Base-by-base conservation (phyloP, 2,329 filamentous ascomycete genomes). In the Aspergillus sp. region DNA sequence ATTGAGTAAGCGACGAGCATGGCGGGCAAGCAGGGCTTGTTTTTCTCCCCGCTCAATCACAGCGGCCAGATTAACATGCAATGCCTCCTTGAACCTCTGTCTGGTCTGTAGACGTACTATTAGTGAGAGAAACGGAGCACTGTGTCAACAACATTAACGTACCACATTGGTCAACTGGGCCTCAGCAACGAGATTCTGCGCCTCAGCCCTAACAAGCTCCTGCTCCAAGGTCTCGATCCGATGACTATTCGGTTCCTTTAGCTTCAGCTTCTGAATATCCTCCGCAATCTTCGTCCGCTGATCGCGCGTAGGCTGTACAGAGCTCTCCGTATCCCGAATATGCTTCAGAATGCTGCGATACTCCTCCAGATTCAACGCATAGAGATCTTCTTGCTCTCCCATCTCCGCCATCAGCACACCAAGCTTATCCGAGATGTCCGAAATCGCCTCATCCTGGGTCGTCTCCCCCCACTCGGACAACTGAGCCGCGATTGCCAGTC, bases 11-110 rank as follows among this genome's bases (percentile, higher is more conserved):
- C 92, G 89, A 58, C 92, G 90, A 22, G 93, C 94, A 75, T 98
- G 93, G 71, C 91, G 91, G 60, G 95, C 94, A 17, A 99, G 86
- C 63, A 99, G 91, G 71, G 94, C 91, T 76, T 99, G 95, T 82
- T 98, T 98, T 82, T 98, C 95, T 25, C 93, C 93, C 34, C 94
- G 91, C 82, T 99, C 95, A 70, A 99, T 96, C 22, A 93, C 91
- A 62, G 93, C 93, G 17, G 91, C 87, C 66, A 97, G 91, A 76
- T 98, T 93, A 63, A 91, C 79, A 68, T 93, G 91, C 74, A 94
- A 98, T 25, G 95, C 92, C 79, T 97, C 92, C 81, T 96, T 97
- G 80, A 99, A 85, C 81, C 97, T 98, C 79, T 95, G 91, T 61
- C 95, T 91, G 41, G 95, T 98, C 91, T 51, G 6, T 31, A 31